Evolutionary conservation across 2,329 filamentous ascomycete genomes (phyloP), one percentile per base, ranked within the genome.

Genomic region (Davidsoniella neocaledoniae): DNA sequence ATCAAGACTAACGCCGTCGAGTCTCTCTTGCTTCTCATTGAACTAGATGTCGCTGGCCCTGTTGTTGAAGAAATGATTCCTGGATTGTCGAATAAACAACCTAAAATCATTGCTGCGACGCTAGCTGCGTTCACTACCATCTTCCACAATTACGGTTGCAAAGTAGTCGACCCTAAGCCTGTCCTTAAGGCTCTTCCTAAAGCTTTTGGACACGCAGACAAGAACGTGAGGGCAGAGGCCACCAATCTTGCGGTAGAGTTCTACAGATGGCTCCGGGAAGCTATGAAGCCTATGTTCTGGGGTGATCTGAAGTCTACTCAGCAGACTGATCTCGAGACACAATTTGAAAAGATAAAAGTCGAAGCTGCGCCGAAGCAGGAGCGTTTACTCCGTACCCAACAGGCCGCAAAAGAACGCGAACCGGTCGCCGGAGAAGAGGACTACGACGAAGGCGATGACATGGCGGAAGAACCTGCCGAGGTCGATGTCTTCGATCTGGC

Each of bases 271-370:
- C 72, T 98, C 33, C 83, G 90, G 57, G 91, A 98, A 56, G 90
- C 90, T 9, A 95, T 98, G 80, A 98, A 98, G 63, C 86, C 90
- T 37, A 82, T 96, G 65, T 96, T 98, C 63, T 98, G 91, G 88
- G 79, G 76, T 42, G 91, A 98, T 53, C 66, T 98, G 54, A 98
- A 98, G 63, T 83, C 90, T 0, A 90, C 94, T 0, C 91, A 98
- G 61, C 91, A 98, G 63, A 79, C 81, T 54, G 93, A 98, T 60
- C 68, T 98, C 51, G 93, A 98, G 60, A 84, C 88, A 38, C 76
- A 94, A 46, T 98, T 98, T 55, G 91, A 96, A 59, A 87, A 86
- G 58, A 76, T 95, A 61, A 95, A 94, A 63, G 76, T 85, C 33
- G 90, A 96, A 55, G 76, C 83, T 1, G 59, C 83, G 2, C 86